phyloP scores from a whole-genome alignment of 768 basidiomycete species.

The Hypsizygus marmoreus region DNA sequence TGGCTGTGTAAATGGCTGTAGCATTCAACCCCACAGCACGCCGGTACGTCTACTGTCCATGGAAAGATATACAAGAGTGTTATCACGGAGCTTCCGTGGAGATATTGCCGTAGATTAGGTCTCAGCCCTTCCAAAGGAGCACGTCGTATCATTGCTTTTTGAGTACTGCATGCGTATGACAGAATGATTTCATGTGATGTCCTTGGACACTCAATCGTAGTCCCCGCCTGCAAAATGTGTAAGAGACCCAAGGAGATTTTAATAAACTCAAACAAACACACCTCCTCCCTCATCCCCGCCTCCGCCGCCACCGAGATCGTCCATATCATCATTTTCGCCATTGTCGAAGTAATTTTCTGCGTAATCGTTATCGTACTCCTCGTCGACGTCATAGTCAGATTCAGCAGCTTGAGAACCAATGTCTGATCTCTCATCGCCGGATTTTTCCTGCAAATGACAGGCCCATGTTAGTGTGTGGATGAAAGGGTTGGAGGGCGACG shows the following conservation, averaged over 20 bases:
- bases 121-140: no score
- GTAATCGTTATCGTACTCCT: slow-evolving; percentile 91
- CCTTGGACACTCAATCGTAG: slow-evolving; percentile 22
- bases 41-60: no score
- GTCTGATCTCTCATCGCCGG: slow-evolving; percentile 68
- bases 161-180: no score
- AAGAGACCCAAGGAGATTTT: not conserved
- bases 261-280: slow-evolving; percentile 7
- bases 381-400: slow-evolving; percentile 84
- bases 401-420: slow-evolving; percentile 64
- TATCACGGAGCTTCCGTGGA: no score
- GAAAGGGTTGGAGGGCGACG: slow-evolving; percentile 1
- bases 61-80: no score
- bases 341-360: slow-evolving; percentile 92
- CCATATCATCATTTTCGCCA: slow-evolving; percentile 79
- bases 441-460: slow-evolving; percentile 58
- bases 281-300: slow-evolving; percentile 71
- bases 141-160: no score
- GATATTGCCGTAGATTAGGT: no score
- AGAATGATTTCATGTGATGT: no score
- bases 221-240: slow-evolving; percentile 16
- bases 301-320: slow-evolving; percentile 73
- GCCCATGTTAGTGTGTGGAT: not conserved
- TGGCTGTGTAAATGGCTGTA: no score
- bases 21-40: no score